Percentiles rank a stretch among this genome's conserved stretches.
Evolutionary conservation across 129 eudicot species (phyloP).

Genomic region (Helianthus tuberosus): DNA sequence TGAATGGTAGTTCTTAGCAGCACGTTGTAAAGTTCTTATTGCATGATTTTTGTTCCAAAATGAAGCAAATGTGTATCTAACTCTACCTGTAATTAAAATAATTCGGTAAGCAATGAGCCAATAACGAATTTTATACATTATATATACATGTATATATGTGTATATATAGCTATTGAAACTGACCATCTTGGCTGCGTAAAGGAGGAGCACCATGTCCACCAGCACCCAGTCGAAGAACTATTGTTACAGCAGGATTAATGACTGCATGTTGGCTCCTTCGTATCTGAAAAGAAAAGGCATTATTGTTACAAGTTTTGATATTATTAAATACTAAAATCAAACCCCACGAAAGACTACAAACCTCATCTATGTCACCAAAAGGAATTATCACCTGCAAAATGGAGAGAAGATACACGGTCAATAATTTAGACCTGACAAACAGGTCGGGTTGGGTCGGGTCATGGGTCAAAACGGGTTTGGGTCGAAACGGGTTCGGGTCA

Average conservation of each 20-base stretch:
- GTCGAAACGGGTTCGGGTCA: too few species aligned
- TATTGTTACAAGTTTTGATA: background rate
- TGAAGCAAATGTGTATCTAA: slow-evolving; percentile 96
- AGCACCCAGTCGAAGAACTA: slow-evolving; percentile 94
- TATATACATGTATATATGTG: background rate
- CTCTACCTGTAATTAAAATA: slow-evolving; percentile 67
- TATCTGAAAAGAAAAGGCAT: slow-evolving; percentile 51
- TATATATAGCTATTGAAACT: slow-evolving; percentile 25
- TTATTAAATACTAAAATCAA: background rate
- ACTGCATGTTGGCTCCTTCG: slow-evolving; percentile 94
- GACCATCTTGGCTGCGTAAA: slow-evolving; percentile 97
- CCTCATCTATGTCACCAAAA: slow-evolving; percentile 96
- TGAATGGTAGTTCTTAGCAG: slow-evolving; percentile 65
- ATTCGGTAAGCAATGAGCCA: slow-evolving; percentile 7
- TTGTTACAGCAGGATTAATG: slow-evolving; percentile 94
- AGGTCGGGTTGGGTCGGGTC: too few species aligned
- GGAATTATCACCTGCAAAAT: slow-evolving; percentile 77
- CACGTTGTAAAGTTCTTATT: slow-evolving; percentile 74
- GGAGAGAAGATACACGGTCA: background rate
- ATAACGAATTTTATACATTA: background rate
- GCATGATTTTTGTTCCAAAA: slow-evolving; percentile 99
- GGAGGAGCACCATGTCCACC: slow-evolving; percentile 99
- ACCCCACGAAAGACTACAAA: slow-evolving; percentile 26
- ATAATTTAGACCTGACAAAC: too few species aligned
- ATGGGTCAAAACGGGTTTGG: too few species aligned